These are phyloP conservation scores for Nakazawaea wickerhamii DNA, from an alignment of 805 yeast genomes.

Conservation along the genomic window DNA sequence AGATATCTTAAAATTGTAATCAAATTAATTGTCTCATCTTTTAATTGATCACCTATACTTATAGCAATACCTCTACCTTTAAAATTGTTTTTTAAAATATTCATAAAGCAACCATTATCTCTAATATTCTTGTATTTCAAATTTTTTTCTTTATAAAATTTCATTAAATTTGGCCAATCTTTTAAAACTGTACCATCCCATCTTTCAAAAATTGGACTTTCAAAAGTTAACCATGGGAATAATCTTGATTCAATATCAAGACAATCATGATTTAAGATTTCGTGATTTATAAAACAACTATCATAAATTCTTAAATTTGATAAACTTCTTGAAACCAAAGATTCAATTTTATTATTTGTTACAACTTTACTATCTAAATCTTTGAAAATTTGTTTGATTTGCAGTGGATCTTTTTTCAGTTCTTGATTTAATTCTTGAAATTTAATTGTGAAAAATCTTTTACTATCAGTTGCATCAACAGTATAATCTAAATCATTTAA, in stretches of 20 bases:
- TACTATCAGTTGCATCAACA: constrained; percentile 3
- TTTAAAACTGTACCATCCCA: constrained; percentile 28
- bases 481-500: constrained; percentile 11
- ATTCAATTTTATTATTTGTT: constrained; percentile 8
- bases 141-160: constrained; percentile 16
- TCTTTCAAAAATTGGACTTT: constrained; percentile 34
- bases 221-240: constrained; percentile 36
- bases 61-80: constrained; percentile 52
- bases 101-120: constrained; percentile 26
- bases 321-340: constrained; percentile 30
- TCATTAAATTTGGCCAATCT: constrained; percentile 26
- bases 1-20: constrained; percentile 45
- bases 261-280: constrained; percentile 18
- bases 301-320: constrained; percentile 40
- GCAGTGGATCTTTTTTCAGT: constrained; percentile 1
- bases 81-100: constrained; percentile 23
- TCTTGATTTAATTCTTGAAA: constrained; percentile 4
- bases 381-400: constrained; percentile 6
- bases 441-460: constrained; percentile 6
- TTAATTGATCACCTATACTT: constrained; percentile 42
- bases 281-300: constrained; percentile 31
- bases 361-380: constrained; percentile 2
- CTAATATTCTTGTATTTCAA: constrained; percentile 12
- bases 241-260: constrained; percentile 31
- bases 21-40: constrained; percentile 41